These are phyloP conservation scores for Jamesozyma lodderae DNA, from an alignment of 805 yeast species.

Conservation along the genomic window DNA sequence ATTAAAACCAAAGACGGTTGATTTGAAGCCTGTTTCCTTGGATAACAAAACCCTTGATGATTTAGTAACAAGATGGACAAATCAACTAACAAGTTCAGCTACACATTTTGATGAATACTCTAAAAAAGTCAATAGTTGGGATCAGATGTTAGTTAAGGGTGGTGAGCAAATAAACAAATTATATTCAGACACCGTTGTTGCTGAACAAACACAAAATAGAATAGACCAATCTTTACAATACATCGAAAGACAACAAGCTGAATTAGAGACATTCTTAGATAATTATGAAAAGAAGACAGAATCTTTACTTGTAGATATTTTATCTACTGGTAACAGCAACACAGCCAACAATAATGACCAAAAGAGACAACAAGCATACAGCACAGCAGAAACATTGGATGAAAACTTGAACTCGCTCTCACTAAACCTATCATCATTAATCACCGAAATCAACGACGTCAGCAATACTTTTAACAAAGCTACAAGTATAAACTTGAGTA, in stretches of 20 bases:
- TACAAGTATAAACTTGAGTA: slow-evolving; percentile 29
- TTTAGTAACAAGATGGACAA: slow-evolving; percentile 86
- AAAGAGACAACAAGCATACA: slow-evolving; percentile 83
- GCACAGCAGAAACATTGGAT: slow-evolving; percentile 75
- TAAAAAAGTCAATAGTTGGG: slow-evolving; percentile 74
- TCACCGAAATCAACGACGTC: slow-evolving; percentile 74
- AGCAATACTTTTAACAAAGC: slow-evolving; percentile 71
- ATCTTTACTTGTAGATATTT: slow-evolving; percentile 30
- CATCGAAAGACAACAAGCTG: slow-evolving; percentile 87
- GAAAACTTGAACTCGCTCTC: slow-evolving; percentile 74
- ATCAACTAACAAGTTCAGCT: slow-evolving; percentile 66
- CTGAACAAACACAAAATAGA: slow-evolving; percentile 76
- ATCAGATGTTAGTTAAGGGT: slow-evolving; percentile 68
- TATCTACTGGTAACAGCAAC: slow-evolving; percentile 21
- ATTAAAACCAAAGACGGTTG: slow-evolving; percentile 40
- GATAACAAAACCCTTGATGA: slow-evolving; percentile 92
- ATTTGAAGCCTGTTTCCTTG: slow-evolving; percentile 63
- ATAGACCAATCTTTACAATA: slow-evolving; percentile 82
- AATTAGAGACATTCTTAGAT: slow-evolving; percentile 70
- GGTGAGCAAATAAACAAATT: slow-evolving; percentile 76
- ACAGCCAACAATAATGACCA: slow-evolving; percentile 46
- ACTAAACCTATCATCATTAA: slow-evolving; percentile 61
- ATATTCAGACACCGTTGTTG: slow-evolving; percentile 66
- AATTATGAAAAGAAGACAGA: slow-evolving; percentile 55
- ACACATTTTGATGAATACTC: slow-evolving; percentile 70